A percentile compares a stretch with the other conserved stretches of the same genome.
Conservation (phyloP, 2,329 filamentous ascomycete species). For the Truncatella angustata region DNA sequence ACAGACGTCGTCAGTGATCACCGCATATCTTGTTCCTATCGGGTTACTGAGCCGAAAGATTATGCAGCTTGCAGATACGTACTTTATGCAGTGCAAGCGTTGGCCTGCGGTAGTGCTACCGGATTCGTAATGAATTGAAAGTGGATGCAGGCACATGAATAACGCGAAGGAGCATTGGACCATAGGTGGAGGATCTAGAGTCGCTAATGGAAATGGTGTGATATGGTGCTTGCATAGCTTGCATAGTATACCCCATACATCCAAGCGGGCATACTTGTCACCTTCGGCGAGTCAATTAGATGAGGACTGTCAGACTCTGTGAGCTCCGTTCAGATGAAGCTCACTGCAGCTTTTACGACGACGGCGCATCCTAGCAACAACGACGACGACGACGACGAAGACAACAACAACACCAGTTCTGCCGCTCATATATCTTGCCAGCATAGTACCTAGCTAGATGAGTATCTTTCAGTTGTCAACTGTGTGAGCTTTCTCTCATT, state of each 20-base stretch:
- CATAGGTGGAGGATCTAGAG: not conserved
- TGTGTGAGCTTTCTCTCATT: not conserved
- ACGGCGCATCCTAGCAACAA: not conserved
- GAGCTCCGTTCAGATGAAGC: not conserved
- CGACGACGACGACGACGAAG: not conserved
- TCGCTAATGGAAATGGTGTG: not conserved
- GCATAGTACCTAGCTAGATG: not conserved
- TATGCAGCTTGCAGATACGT: not conserved
- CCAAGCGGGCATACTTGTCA: conserved; percentile 2
- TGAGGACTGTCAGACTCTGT: not conserved
- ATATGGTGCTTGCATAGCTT: not conserved
- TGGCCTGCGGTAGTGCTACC: not conserved
- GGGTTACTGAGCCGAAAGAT: conserved; percentile 3
- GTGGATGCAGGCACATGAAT: conserved; percentile 3
- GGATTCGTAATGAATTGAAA: conserved; percentile 4
- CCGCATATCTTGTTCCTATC: conserved; percentile 3
- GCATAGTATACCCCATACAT: conserved; percentile 1
- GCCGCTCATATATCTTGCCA: not conserved
- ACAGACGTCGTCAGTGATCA: not conserved
- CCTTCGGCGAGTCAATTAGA: not conserved
- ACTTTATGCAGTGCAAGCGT: conserved; percentile 1
- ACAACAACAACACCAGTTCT: too few relatives aligned
- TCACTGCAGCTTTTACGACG: not conserved
- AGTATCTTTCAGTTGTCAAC: not conserved
- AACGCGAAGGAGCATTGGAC: not conserved